These are phyloP conservation scores for Elaeis guineensis DNA, from an alignment of 176 grass and related monocot species.

Conservation along the genomic window DNA sequence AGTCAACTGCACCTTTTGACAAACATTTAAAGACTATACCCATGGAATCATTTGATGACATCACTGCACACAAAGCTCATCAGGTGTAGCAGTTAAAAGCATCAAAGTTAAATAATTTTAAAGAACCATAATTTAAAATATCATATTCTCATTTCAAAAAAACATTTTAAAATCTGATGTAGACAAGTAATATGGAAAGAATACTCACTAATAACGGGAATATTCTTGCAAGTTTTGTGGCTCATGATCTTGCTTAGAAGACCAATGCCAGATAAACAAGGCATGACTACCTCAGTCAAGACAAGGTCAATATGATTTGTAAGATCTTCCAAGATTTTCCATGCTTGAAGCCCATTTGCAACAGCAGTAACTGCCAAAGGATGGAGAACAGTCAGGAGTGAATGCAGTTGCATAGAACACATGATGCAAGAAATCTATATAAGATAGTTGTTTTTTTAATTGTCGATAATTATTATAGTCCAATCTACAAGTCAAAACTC, in stretches of 20 bases:
- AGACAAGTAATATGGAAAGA: conserved; percentile 11
- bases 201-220: conserved; percentile 93
- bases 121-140: neutral
- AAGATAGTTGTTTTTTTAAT: neutral
- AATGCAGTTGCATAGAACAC: neutral
- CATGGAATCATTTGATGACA: conserved; percentile 93
- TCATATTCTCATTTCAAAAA: too few species aligned
- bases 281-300: conserved; percentile 79
- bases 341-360: conserved; percentile 75
- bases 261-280: conserved; percentile 62
- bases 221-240: conserved; percentile 75
- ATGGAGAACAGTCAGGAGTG: conserved; percentile 18
- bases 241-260: conserved; percentile 80
- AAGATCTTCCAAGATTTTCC: conserved; percentile 74
- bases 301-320: conserved; percentile 81
- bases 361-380: conserved; percentile 59
- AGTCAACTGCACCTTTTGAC: conserved; percentile 95
- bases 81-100: neutral
- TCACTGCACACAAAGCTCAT: conserved; percentile 51
- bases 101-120: neutral
- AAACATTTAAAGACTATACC: conserved; percentile 75
- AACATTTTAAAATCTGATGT: neutral
- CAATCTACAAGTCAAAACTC: too few species aligned
- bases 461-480: too few species aligned
- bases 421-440: neutral